Base-by-base conservation (phyloP, 169 alveolate species). In the Eimeria falciformis region DNA sequence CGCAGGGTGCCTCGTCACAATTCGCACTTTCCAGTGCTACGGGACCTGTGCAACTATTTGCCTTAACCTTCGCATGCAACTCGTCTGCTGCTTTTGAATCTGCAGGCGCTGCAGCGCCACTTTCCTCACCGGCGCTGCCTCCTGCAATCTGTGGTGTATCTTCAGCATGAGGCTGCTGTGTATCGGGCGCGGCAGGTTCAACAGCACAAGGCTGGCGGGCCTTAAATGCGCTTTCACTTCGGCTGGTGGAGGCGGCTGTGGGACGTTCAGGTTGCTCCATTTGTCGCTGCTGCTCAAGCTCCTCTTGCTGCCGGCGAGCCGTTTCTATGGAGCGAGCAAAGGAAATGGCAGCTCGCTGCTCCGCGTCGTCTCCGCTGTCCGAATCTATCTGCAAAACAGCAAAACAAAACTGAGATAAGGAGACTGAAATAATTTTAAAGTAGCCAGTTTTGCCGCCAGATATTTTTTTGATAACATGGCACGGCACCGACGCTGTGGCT, bases 351-450 rank as follows among this genome's bases (percentile, higher is more conserved):
- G 55, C 62, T 18, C 58, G 55, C 58, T 73, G 84, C 84, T 45
- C 84, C 45, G 37, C 84, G 58, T 73, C 84, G 40, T 73, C 84
- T 45, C 84, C 84, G 84, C 84, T 73, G 84, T 73, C 84, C 33
- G 84, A 73, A 14, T 73, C 84, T 40, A 73, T 14, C 84, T 73
- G 84, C 27, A 40, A 6, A 5, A 2, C 25, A 21, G n/a, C n/a
- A 33, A 33, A 0, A 33, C 40, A 33, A 33, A 33, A 33, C 40
- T 33, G 4, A 33, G 40, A 33, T 1, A 33, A 33, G 2, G 40
- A 33, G 2, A 33, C 40, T 33, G 40, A 2, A 33, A 33, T 33
- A 33, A 33, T 33, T 2, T 2, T 1, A 33, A 33, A 33, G 4
- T 33, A 33, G 40, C 40, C 0, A 53, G 65, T 53, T 53, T 6